phyloP scores from a whole-genome alignment of 225 moss, liverwort and hornwort genomes.

The Asterella californica region DNA sequence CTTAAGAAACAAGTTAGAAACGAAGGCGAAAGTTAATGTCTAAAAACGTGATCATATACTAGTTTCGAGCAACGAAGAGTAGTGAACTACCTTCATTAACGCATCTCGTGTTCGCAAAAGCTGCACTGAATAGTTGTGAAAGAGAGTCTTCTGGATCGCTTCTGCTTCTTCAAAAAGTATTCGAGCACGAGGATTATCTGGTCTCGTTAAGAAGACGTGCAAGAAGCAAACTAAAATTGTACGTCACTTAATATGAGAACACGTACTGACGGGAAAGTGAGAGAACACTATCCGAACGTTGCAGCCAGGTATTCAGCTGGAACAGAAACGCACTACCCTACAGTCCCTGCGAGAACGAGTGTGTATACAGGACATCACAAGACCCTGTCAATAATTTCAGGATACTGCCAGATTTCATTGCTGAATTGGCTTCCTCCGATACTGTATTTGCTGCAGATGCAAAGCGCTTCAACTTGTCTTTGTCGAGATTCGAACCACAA shows the following conservation, averaged over 20 bases:
- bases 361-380: neutral
- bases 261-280: neutral
- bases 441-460: slow-evolving; percentile 30
- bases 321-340: too few relatives aligned
- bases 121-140: slow-evolving; percentile 61
- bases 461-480: slow-evolving; percentile 19
- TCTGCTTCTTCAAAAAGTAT: slow-evolving; percentile 52
- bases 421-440: slow-evolving; percentile 26
- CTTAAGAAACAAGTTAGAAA: neutral
- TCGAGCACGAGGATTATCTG: slow-evolving; percentile 41
- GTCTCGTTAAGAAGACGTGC: slow-evolving; percentile 4
- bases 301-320: too few relatives aligned
- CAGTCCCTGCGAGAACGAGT: neutral
- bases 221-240: neutral
- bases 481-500: slow-evolving; percentile 34
- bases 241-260: neutral
- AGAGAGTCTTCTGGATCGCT: slow-evolving; percentile 51
- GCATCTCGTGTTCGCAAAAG: slow-evolving; percentile 72
- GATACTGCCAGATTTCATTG: slow-evolving; percentile 31
- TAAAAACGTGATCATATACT: neutral
- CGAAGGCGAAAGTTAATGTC: neutral
- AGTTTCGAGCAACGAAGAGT: neutral
- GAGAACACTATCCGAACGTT: neutral
- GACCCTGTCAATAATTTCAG: neutral
- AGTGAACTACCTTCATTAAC: slow-evolving; percentile 74